phyloP scores from a whole-genome alignment of 2,329 filamentous ascomycete species.

The Xylariaceae sp. region DNA sequence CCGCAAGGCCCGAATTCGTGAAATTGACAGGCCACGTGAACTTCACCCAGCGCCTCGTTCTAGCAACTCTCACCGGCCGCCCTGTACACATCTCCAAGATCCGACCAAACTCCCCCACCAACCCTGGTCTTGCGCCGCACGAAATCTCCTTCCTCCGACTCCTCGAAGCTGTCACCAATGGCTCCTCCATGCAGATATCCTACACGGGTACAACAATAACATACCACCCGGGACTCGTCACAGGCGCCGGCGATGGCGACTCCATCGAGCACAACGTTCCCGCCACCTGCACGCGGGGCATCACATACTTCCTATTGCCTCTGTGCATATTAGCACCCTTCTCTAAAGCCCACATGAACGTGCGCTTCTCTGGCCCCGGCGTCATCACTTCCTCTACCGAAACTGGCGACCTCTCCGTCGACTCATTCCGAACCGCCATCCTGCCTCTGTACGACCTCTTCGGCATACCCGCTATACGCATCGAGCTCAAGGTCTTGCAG shows the following conservation, averaged over 20 bases:
- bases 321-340: conserved; percentile 91
- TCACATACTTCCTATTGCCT: conserved; percentile 89
- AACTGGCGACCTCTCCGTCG: conserved; percentile 82
- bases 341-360: conserved; percentile 85
- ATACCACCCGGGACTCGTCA: conserved; percentile 90
- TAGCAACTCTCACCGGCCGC: conserved; percentile 86
- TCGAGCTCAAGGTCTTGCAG: conserved; percentile 80
- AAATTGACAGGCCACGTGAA: conserved; percentile 82
- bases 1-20: conserved; percentile 52
- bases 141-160: conserved; percentile 95
- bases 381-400: conserved; percentile 88
- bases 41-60: conserved; percentile 78
- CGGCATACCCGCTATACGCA: conserved; percentile 73
- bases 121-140: conserved; percentile 84
- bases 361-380: conserved; percentile 84
- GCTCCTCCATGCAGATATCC: conserved; percentile 89
- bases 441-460: conserved; percentile 88
- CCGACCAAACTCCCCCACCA: conserved; percentile 78
- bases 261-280: conserved; percentile 80
- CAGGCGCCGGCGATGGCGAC: conserved; percentile 69
- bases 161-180: conserved; percentile 92
- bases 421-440: conserved; percentile 89
- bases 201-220: conserved; percentile 92
- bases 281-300: conserved; percentile 71
- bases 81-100: conserved; percentile 93